These are phyloP conservation scores for Suillus subalutaceus DNA, from an alignment of 768 basidiomycete species.

Conservation along the genomic window DNA sequence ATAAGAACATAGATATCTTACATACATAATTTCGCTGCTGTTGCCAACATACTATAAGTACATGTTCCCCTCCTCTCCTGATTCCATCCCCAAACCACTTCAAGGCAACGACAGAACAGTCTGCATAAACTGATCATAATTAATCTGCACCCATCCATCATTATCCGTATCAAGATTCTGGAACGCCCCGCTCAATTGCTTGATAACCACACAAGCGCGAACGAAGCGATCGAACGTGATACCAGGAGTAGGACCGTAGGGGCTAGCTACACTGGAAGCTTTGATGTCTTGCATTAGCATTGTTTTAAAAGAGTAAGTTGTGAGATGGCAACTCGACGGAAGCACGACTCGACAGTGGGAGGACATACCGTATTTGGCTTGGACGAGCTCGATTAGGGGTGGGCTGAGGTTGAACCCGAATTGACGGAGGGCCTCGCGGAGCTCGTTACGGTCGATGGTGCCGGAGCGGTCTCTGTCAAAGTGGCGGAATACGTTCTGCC, in stretches of 20 bases:
- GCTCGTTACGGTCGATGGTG: constrained; percentile 71
- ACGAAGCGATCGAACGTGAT: constrained; percentile 89
- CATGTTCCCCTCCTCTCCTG: not conserved
- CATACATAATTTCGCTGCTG: not conserved
- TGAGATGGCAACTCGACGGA: not conserved
- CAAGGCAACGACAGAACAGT: constrained; percentile 50
- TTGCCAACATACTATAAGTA: not conserved
- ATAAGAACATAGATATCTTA: not conserved
- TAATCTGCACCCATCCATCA: constrained; percentile 55
- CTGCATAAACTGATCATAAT: constrained; percentile 58
- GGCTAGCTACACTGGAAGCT: constrained; percentile 47
- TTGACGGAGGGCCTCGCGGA: constrained; percentile 67
- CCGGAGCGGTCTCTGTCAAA: constrained; percentile 87
- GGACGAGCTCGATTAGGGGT: constrained; percentile 61
- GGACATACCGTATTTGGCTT: constrained; percentile 77
- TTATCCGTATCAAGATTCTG: constrained; percentile 63
- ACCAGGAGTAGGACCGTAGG: constrained; percentile 46
- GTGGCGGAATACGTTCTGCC: constrained; percentile 83
- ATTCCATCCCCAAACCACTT: constrained; percentile 15
- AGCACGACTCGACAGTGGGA: constrained; percentile 1
- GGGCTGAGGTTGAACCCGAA: constrained; percentile 84
- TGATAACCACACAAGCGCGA: constrained; percentile 81
- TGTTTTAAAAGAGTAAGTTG: constrained; percentile 36
- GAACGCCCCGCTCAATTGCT: constrained; percentile 77
- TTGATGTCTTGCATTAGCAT: constrained; percentile 52